Evolutionary conservation across 2,329 filamentous ascomycete species (phyloP).

Genomic region (Golovinomyces cichoracearum): DNA sequence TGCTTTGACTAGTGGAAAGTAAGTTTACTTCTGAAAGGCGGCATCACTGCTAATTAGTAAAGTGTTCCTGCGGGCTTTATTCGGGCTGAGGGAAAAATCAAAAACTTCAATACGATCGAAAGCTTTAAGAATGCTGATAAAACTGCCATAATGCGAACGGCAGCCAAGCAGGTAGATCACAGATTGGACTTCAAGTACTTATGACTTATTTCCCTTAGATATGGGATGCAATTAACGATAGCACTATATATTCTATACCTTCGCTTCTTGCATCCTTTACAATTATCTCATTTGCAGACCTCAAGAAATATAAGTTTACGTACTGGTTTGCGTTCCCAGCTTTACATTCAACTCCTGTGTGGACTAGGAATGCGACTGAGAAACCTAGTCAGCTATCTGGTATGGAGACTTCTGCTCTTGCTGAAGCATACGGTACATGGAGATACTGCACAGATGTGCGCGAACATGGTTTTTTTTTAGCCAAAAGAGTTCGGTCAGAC

Average conservation of each 20-base stretch:
- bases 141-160: conserved; percentile 45
- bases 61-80: conserved; percentile 46
- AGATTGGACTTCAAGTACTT: not conserved
- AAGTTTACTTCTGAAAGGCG: conserved; percentile 17
- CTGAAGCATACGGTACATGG: conserved; percentile 71
- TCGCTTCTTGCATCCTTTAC: conserved; percentile 75
- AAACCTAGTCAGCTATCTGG: conserved; percentile 28
- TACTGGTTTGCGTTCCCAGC: conserved; percentile 96
- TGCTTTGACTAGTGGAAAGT: conserved; percentile 64
- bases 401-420: conserved; percentile 50
- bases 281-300: conserved; percentile 73
- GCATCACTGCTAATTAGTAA: conserved; percentile 6
- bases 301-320: conserved; percentile 94
- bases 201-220: conserved; percentile 29
- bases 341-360: conserved; percentile 64
- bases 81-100: conserved; percentile 78
- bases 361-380: conserved; percentile 34
- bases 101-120: conserved; percentile 87
- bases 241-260: conserved; percentile 82
- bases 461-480: conserved; percentile 90
- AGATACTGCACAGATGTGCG: conserved; percentile 53
- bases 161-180: conserved; percentile 42
- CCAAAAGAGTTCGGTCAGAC: conserved; percentile 36
- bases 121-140: conserved; percentile 75
- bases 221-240: conserved; percentile 93